Evolutionary conservation across 2,329 filamentous ascomycete species (phyloP).

Genomic region (Aspergillus pseudotamarii): DNA sequence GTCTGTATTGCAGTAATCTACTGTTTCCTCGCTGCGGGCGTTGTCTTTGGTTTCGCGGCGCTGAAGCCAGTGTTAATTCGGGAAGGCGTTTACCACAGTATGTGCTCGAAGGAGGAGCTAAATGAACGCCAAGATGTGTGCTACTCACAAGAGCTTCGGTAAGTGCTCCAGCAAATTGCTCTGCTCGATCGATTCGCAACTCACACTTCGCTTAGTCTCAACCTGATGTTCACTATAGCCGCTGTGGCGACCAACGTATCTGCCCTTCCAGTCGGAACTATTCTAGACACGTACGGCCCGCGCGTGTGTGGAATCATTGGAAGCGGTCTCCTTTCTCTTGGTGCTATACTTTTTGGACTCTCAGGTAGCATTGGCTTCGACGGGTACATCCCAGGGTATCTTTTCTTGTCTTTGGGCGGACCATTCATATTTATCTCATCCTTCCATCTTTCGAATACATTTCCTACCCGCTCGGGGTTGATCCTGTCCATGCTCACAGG

Average conservation of each 20-base stretch:
- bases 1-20: constrained; percentile 69
- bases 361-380: constrained; percentile 69
- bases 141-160: constrained; percentile 1
- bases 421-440: constrained; percentile 82
- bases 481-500: constrained; percentile 79
- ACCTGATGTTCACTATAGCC: constrained; percentile 90
- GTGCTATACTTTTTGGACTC: constrained; percentile 73
- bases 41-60: constrained; percentile 83
- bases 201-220: constrained; percentile 56
- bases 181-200: neutral
- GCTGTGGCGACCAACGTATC: constrained; percentile 87
- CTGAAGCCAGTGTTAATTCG: constrained; percentile 77
- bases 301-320: constrained; percentile 74
- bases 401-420: constrained; percentile 76
- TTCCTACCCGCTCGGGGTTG: constrained; percentile 74
- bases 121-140: constrained; percentile 13
- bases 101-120: constrained; percentile 58
- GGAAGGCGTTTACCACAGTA: constrained; percentile 71
- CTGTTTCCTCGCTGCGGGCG: constrained; percentile 75
- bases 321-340: constrained; percentile 67
- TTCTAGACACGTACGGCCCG: constrained; percentile 81
- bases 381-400: constrained; percentile 72
- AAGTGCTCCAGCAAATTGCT: neutral
- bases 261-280: constrained; percentile 80
- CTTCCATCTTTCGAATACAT: constrained; percentile 83